phyloP scores from a whole-genome alignment of 441 rosid genomes.

The Adansonia grandidieri region DNA sequence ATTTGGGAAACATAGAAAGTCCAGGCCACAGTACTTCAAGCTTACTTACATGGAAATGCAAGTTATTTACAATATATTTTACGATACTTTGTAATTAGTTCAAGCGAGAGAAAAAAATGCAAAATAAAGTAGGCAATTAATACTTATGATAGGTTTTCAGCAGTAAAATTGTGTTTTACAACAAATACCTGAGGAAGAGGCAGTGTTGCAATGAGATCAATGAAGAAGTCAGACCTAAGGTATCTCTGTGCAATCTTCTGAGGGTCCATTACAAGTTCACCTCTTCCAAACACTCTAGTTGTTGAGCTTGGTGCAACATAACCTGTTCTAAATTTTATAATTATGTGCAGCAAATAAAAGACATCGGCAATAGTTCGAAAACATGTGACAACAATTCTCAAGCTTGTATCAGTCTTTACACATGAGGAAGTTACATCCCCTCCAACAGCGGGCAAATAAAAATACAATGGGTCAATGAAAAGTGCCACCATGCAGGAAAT shows the following conservation, averaged over 20 bases:
- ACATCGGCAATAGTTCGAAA: constrained; percentile 84
- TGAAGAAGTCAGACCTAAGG: constrained; percentile 76
- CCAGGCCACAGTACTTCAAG: neutral
- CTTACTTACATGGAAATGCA: neutral
- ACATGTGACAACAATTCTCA: constrained; percentile 68
- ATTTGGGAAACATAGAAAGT: neutral
- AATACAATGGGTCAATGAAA: constrained; percentile 85
- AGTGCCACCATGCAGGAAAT: constrained; percentile 80
- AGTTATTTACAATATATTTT: constrained; percentile 16
- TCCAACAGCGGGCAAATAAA: constrained; percentile 71
- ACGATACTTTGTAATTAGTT: constrained; percentile 11
- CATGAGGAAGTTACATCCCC: constrained; percentile 46
- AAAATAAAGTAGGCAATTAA: neutral
- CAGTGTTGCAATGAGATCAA: constrained; percentile 89
- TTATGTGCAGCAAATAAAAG: constrained; percentile 78
- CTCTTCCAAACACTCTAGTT: constrained; percentile 87
- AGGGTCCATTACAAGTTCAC: constrained; percentile 93
- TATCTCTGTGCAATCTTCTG: constrained; percentile 75
- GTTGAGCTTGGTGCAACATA: constrained; percentile 75
- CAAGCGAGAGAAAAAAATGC: neutral
- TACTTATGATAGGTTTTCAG: neutral
- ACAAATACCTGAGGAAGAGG: constrained; percentile 90
- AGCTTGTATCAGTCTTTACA: constrained; percentile 58
- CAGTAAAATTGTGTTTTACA: neutral
- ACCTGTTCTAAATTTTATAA: constrained; percentile 90